These are phyloP conservation scores for Lentinula raphanica DNA, from an alignment of 768 basidiomycete species.

Conservation along the genomic window DNA sequence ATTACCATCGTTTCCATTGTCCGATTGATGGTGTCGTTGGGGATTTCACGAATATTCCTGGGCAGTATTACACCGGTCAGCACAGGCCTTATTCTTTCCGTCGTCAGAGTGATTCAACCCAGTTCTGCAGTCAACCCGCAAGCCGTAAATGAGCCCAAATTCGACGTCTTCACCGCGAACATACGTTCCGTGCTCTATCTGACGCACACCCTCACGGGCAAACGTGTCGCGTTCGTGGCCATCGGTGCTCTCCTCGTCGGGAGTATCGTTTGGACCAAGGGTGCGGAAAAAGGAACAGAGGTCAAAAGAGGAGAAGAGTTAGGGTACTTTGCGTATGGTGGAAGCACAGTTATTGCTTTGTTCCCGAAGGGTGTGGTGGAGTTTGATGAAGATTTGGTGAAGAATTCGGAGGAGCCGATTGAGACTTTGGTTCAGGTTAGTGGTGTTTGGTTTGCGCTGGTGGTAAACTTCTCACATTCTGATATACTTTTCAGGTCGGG, in stretches of 20 bases:
- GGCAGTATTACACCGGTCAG: slow-evolving; percentile 59
- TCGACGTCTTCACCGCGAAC: slow-evolving; percentile 65
- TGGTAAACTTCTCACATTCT: no score
- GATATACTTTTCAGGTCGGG: neutral
- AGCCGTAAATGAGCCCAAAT: slow-evolving; percentile 61
- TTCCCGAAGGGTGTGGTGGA: slow-evolving; percentile 49
- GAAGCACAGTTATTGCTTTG: slow-evolving; percentile 62
- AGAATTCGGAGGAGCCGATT: slow-evolving; percentile 47
- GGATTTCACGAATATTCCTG: slow-evolving; percentile 40
- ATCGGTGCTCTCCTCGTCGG: slow-evolving; percentile 82
- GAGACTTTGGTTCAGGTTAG: slow-evolving; percentile 65
- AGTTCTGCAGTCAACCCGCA: slow-evolving; percentile 60
- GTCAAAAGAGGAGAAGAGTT: slow-evolving; percentile 65
- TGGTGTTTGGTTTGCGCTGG: slow-evolving; percentile 14
- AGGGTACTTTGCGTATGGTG: slow-evolving; percentile 70
- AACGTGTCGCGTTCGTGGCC: slow-evolving; percentile 62
- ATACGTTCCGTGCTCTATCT: slow-evolving; percentile 52
- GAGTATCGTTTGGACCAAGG: slow-evolving; percentile 61
- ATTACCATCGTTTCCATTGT: slow-evolving; percentile 79
- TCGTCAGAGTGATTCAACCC: no score
- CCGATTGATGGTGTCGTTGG: slow-evolving; percentile 55
- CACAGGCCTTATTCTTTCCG: neutral
- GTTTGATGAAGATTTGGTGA: slow-evolving; percentile 60
- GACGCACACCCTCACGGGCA: slow-evolving; percentile 38
- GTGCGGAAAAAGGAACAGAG: slow-evolving; percentile 32